Evolutionary conservation across 2,329 filamentous ascomycete genomes (phyloP), one percentile per base, ranked within the genome.

Genomic region (Magnaporthiopsis rhizophila): DNA sequence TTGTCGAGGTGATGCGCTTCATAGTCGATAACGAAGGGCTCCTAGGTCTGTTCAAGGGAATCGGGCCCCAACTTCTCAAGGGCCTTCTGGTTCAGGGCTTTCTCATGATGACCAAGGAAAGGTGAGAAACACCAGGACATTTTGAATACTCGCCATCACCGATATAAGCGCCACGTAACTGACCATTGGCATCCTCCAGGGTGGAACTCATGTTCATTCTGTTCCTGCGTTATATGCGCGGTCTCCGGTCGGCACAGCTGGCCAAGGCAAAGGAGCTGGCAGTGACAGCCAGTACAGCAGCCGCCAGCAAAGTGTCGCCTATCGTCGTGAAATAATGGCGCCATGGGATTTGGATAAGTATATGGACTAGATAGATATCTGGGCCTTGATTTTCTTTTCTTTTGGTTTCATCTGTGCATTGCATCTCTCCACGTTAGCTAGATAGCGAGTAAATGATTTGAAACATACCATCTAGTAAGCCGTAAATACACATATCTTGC

Each of bases 61-160:
- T 99, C 69, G 92, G 87, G 0, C 95, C 95, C 3, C 95, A 99
- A 76, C 90, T 99, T 62, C 77, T 92, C 65, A 99, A 99, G 78
- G 95, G 95, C 1, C 78, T 99, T 63, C 75, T 99, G 61, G 95
- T 99, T 2, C 95, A 99, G 74, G 95, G 95, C 62, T 86, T 99
- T 64, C 81, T 99, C 56, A 99, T 99, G 95, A 99, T 97, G 92
- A 95, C 92, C 61, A 99, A 99, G 79, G 95, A 99, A 78, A 86
- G 92, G 90, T 92, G 82, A 69, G 81, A 72, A 50, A 61, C 12
- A 26, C 15, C 12, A n/a, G 3, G 7, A 8, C 5, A 24, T 21
- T 67, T 21, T 67, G 58, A 65, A 30, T 64, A 34, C 68, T 71
- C 65, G 66, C 67, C 18, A 28, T 36, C 3, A 12, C 34, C 9